Percentiles rank a stretch among this genome's conserved stretches.
Evolutionary conservation across 768 basidiomycete genomes (phyloP).

Genomic region (Phallus indusiatus): DNA sequence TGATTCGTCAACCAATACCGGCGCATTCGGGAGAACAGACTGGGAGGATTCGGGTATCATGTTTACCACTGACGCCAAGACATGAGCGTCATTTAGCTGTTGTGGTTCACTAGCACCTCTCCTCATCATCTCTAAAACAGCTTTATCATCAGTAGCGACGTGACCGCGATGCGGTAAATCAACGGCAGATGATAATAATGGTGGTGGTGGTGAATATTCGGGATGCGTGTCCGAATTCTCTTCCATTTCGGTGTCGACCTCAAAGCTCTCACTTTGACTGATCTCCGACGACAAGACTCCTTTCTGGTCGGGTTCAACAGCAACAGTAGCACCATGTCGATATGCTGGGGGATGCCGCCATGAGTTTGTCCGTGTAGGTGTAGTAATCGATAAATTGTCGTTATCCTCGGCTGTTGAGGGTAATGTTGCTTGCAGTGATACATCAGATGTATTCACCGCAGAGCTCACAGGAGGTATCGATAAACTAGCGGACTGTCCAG

Average conservation of each 20-base stretch:
- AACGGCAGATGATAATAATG: neutral
- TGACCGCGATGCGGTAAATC: neutral
- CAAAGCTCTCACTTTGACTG: too few species aligned
- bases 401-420: neutral
- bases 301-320: too few species aligned
- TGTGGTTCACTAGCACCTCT: slow-evolving; percentile 2
- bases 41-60: neutral
- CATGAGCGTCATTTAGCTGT: neutral
- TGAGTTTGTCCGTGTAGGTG: neutral
- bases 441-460: neutral
- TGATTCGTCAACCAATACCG: neutral
- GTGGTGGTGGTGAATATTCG: neutral
- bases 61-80: neutral
- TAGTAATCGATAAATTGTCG: neutral
- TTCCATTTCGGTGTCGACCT: neutral
- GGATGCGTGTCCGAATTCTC: neutral
- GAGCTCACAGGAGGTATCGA: too few species aligned
- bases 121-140: slow-evolving; percentile 1
- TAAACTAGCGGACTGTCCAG: neutral
- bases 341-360: neutral
- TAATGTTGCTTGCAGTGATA: neutral
- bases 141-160: slow-evolving; percentile 13
- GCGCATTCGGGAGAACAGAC: neutral
- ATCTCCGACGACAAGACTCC: too few species aligned
- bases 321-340: neutral